Conservation (phyloP, 208 protist genomes). For the Tritrichomonas foetus region DNA sequence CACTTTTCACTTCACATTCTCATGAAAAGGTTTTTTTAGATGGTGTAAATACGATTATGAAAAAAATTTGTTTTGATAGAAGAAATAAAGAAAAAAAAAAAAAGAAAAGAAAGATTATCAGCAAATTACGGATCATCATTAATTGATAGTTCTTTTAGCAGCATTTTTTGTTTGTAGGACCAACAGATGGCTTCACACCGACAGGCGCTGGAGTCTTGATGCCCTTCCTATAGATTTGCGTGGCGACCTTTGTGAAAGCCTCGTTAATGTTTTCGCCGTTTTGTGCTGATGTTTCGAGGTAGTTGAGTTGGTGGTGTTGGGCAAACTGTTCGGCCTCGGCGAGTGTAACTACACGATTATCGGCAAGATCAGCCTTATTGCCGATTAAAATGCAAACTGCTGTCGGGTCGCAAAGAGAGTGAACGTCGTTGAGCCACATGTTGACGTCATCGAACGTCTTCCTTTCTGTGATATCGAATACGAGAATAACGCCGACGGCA, state of each 20-base stretch:
- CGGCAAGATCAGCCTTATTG: neutral
- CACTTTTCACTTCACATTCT: too few relatives aligned
- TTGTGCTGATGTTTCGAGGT: neutral
- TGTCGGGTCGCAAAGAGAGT: neutral
- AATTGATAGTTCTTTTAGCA: too few relatives aligned
- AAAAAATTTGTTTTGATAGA: too few relatives aligned
- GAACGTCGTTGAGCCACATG: neutral
- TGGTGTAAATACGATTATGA: too few relatives aligned
- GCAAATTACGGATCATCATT: too few relatives aligned
- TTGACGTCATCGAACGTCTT: neutral
- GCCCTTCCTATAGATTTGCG: neutral
- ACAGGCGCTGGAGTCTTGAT: too few relatives aligned
- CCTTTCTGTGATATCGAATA: neutral
- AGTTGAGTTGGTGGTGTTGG: neutral
- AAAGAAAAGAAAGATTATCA: too few relatives aligned
- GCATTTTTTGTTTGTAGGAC: too few relatives aligned
- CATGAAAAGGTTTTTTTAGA: too few relatives aligned
- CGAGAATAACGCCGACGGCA: conserved; percentile 6
- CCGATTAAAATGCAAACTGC: neutral
- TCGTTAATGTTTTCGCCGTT: neutral
- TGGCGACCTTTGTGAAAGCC: neutral
- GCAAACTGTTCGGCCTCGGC: neutral
- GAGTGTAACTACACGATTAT: neutral
- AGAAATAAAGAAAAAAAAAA: too few relatives aligned
- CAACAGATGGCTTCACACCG: too few relatives aligned